Evolutionary conservation across 2,329 filamentous ascomycete species (phyloP), one percentile per base, ranked within the genome.

Genomic region (Corynespora cassiicola): DNA sequence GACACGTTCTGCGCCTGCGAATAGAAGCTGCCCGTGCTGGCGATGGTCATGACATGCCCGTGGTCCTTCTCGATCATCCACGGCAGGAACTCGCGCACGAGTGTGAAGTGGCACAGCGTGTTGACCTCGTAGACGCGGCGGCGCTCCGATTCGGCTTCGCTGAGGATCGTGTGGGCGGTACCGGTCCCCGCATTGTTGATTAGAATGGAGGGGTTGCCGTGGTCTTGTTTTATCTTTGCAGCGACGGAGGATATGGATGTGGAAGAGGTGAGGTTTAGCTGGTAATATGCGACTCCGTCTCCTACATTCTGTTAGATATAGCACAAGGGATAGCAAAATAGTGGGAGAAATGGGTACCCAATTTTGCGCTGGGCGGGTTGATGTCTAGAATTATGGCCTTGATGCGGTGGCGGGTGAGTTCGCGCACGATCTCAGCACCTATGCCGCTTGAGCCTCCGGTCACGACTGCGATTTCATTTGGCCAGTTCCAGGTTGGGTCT

Each of bases 101-200:
- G 42, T 2, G 24, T 27, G 18, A 39, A 56, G 24, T 54, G 52
- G 10, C 36, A 41, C 24, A 58, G 33, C 21, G 54, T 24, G 17
- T 58, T 58, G 5, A 44, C 36, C 11, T 48, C 40, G 45, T 57
- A 58, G 11, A 56, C 20, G 10, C 42, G 26, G 34, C 41, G 19
- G 29, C 23, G 21, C 19, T 39, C 24, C 4, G 36, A 20, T 12
- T 44, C 35, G 7, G 31, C 36, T 3, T 37, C 33, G 24, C 28
- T 35, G 11, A 52, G 24, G 6, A 52, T 43, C 5, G 48, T 40
- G 8, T 46, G 40, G 17, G 37, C 40, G 9, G 23, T 41, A 8
- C 36, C 40, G 9, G 54, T 46, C 11, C 44, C 53, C n/a, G 53
- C 53, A 24, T 57, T 57, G 50, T 57, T 57, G 35, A 57, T 44